Conservation (phyloP, 805 yeast genomes). For the Wickerhamiella slavikovae region DNA sequence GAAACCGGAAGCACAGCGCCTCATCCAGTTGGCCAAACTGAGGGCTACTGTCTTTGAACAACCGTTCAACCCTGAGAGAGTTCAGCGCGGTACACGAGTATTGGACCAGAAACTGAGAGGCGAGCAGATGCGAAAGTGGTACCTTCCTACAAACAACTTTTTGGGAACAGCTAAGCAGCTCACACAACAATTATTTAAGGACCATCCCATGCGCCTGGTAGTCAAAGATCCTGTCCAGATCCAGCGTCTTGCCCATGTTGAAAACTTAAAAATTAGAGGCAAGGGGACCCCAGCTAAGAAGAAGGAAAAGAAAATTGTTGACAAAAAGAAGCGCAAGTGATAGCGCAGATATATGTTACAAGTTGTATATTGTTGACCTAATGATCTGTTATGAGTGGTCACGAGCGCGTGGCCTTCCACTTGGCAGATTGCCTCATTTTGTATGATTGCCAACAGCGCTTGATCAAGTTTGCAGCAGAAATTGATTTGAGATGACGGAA, state of each 20-base stretch:
- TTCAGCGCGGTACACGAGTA: conserved; percentile 17
- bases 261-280: conserved; percentile 12
- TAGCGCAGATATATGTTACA: background rate
- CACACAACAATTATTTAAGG: conserved; percentile 4
- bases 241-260: conserved; percentile 10
- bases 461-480: conserved; percentile 10
- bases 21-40: conserved; percentile 13
- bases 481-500: conserved; percentile 11
- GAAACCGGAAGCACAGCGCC: conserved; percentile 8
- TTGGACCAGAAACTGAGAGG: conserved; percentile 17
- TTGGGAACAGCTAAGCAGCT: conserved; percentile 11
- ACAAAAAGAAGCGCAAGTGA: conserved; percentile 7
- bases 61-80: conserved; percentile 16
- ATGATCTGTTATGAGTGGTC: background rate
- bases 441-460: conserved; percentile 7
- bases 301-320: conserved; percentile 13
- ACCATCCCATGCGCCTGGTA: conserved; percentile 9
- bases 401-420: background rate
- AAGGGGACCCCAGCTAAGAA: conserved; percentile 17
- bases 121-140: conserved; percentile 15
- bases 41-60: conserved; percentile 15
- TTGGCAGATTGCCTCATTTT: too few species aligned
- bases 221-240: conserved; percentile 14
- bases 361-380: background rate
- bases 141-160: conserved; percentile 12